Base-by-base conservation (phyloP, 352 stramenopile genomes). In the Saprolegnia parasitica region DNA sequence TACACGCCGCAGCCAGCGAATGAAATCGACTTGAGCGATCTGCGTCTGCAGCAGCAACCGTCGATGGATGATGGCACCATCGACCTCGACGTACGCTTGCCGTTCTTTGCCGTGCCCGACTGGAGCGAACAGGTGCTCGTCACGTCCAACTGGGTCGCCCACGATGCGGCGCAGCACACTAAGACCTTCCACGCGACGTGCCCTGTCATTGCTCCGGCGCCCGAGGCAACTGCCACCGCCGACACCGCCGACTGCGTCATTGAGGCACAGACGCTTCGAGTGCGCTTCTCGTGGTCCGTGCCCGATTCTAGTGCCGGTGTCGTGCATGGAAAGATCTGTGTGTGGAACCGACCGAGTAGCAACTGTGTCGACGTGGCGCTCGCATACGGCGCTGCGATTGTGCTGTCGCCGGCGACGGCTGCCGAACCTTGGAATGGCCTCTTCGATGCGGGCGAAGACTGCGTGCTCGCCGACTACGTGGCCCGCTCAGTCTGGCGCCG, bases 391-490 rank as follows among this genome's bases (percentile, higher is more conserved):
- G 29, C 39, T 18, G 50, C 32, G 13, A 15, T 16, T 13, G 32
- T 47, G 46, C 15, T 24, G 11, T 15, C 21, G 13, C 63, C 50
- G 20, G 11, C 46, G 18, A 20, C 29, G 23, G 35, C 16, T 18
- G 13, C 15, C 15, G 20, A 40, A 39, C 2, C 29, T 21, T 70
- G 63, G 63, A 70, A 52, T 4, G 63, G 63, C 11, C 29, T 42
- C 47, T 62, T 52, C 16, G 21, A 61, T n/a, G 18, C 20, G 16
- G n/a, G n/a, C 23, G 63, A 70, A 62, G 63, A 70, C 18, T 70
- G 63, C n/a, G 46, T 62, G 11, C n/a, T 52, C 42, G 13, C 20
- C 16, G 54, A 63, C 32, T 70, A 26, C n/a, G 9, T 39, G 18
- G 15, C 23, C 11, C 52, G 52, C 1, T 18, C 16, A 8, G 4